phyloP scores from a whole-genome alignment of 192 early-diverging fungal species.

The Borealophlyctis nickersoniae region DNA sequence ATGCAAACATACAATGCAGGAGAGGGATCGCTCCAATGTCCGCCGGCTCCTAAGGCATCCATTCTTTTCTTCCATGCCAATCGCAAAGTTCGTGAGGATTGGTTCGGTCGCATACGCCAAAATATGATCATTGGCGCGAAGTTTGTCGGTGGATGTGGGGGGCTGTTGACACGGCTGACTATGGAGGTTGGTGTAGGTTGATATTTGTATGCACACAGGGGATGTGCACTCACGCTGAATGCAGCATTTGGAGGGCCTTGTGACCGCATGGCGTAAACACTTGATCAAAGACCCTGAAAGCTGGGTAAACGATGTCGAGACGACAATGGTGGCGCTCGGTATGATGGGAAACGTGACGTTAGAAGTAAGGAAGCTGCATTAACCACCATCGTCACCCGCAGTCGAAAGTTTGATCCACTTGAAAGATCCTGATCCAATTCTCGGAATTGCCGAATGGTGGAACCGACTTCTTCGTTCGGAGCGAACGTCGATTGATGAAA shows the following conservation, averaged over 20 bases:
- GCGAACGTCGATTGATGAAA: too few species aligned
- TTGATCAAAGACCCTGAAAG: not conserved
- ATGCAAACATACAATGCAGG: slow-evolving; percentile 65
- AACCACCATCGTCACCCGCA: too few species aligned
- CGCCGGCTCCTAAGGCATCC: slow-evolving; percentile 59
- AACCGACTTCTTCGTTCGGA: too few species aligned
- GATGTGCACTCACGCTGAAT: too few species aligned
- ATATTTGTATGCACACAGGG: not conserved
- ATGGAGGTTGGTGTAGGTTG: not conserved
- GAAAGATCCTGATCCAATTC: slow-evolving; percentile 27
- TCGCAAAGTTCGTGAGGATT: slow-evolving; percentile 70
- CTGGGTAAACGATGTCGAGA: not conserved
- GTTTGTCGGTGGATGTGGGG: not conserved
- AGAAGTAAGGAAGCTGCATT: too few species aligned
- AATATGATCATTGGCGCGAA: slow-evolving; percentile 43
- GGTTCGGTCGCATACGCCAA: slow-evolving; percentile 64
- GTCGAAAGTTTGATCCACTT: slow-evolving; percentile 17
- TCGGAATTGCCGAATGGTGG: slow-evolving; percentile 25
- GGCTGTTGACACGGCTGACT: slow-evolving; percentile 3
- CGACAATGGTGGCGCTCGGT: not conserved
- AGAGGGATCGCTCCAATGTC: slow-evolving; percentile 53
- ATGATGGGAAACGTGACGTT: too few species aligned
- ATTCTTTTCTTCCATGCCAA: slow-evolving; percentile 73
- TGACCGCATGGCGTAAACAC: too few species aligned
- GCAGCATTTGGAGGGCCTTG: too few species aligned